Base-by-base conservation (phyloP, 2,329 filamentous ascomycete species). In the Alternaria postmessia region DNA sequence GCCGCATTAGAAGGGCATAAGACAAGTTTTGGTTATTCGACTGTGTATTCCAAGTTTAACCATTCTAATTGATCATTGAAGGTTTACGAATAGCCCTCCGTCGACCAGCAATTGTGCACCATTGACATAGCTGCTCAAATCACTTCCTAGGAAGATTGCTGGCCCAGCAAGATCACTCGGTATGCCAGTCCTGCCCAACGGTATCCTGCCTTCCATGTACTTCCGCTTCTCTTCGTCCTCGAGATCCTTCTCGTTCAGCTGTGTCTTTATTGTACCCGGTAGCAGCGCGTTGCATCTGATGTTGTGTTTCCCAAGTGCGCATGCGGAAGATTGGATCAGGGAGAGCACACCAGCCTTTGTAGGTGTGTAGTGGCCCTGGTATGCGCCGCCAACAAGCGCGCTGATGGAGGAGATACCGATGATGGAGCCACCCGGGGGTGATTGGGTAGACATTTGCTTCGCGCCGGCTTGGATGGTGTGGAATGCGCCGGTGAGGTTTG, bases 401-500 rank as follows among this genome's bases (percentile, higher is more conserved):
- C 85, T 88, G 72, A 93, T 92, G 66, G 88, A 91, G 7, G 87
- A 89, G 39, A 94, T 84, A 54, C 87, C 91, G 66, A 93, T 94
- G 71, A 97, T 95, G 70, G 87, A 89, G 34, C 93, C 93, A 16
- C 93, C 92, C 0, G 86, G 78, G 7, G 75, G 71, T 0, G 89
- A 87, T 2, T 83, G 81, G 34, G 79, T 80, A 0, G 90, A 88
- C 91, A 97, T 95, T 76, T 95, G 92, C 3, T 89, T 86, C 1
- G 92, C 93, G 2, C 92, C 93, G 0, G 93, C 91, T 82, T 96
- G 93, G 22, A 91, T 89, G 36, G 91, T 86, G 81, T 93, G 94
- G 81, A 96, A 96, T n/a, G 93, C 91, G 44, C 93, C 93, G 67
- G 90, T 88, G 66, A 97, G 88, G 80, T 97, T 97, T 51, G 91